Conservation (phyloP, 257 asterid genomes). For the Thymus quinquecostatus region DNA sequence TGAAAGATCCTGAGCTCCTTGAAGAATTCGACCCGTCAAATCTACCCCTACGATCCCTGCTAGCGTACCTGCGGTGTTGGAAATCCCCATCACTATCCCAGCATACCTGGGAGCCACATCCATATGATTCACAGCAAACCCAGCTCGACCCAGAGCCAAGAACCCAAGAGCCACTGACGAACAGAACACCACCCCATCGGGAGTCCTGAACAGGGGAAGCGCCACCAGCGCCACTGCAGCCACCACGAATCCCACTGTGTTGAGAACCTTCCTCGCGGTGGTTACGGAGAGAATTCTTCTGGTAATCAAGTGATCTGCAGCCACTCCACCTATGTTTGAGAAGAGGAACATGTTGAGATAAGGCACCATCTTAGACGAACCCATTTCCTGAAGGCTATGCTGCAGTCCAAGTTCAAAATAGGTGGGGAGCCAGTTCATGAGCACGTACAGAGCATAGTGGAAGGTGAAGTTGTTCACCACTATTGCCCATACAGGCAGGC, state of each 20-base stretch:
- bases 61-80: conserved; percentile 91
- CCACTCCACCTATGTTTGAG: conserved; percentile 87
- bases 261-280: conserved; percentile 70
- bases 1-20: conserved; percentile 79
- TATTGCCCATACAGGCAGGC: conserved; percentile 91
- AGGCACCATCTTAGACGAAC: conserved; percentile 94
- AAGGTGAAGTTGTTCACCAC: conserved; percentile 85
- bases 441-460: conserved; percentile 90
- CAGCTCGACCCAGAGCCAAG: conserved; percentile 95
- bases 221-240: conserved; percentile 77
- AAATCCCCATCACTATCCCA: conserved; percentile 93
- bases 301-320: conserved; percentile 79
- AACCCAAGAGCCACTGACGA: conserved; percentile 89
- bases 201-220: conserved; percentile 74
- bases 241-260: conserved; percentile 73
- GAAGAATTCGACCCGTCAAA: conserved; percentile 88
- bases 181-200: conserved; percentile 71
- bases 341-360: conserved; percentile 84
- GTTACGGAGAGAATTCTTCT: conserved; percentile 66
- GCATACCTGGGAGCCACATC: conserved; percentile 96
- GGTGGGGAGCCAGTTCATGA: conserved; percentile 98
- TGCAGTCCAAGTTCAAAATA: conserved; percentile 84
- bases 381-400: conserved; percentile 92
- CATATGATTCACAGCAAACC: conserved; percentile 95
- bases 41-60: conserved; percentile 93